Conservation (phyloP, 768 basidiomycete species). For the Termitomyces sp. region DNA sequence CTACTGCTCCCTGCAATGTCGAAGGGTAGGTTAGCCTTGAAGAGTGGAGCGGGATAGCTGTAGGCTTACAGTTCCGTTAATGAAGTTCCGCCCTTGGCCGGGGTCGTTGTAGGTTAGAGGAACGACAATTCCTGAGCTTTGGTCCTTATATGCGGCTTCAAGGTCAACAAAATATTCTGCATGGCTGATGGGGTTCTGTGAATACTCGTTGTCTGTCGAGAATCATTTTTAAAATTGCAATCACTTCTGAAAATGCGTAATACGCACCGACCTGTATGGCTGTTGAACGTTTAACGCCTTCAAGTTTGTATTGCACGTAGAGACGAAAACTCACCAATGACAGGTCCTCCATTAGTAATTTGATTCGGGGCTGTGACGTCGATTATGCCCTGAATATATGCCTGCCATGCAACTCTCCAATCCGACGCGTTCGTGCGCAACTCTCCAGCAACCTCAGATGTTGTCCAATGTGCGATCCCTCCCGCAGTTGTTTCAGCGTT, state of each 20-base stretch:
- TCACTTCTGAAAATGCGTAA: neutral
- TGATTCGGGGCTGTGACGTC: constrained; percentile 59
- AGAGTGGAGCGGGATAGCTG: neutral
- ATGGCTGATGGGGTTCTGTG: constrained; percentile 40
- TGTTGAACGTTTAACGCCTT: constrained; percentile 13
- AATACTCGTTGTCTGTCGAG: constrained; percentile 69
- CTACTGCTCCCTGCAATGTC: constrained; percentile 58
- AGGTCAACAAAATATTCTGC: constrained; percentile 64
- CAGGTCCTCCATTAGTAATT: constrained; percentile 68
- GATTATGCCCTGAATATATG: constrained; percentile 68
- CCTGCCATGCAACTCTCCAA: constrained; percentile 67
- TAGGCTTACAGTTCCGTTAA: constrained; percentile 60
- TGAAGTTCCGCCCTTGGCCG: constrained; percentile 52
- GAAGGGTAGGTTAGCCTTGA: neutral
- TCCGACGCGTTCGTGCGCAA: constrained; percentile 75
- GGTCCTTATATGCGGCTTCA: constrained; percentile 42
- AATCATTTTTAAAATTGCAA: neutral
- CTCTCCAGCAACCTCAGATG: constrained; percentile 58
- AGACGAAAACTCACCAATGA: constrained; percentile 50
- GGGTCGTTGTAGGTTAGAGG: constrained; percentile 78
- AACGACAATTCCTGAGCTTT: constrained; percentile 54
- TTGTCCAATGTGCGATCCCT: constrained; percentile 68
- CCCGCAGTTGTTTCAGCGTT: constrained; percentile 83
- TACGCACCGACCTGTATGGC: constrained; percentile 53
- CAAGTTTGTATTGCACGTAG: neutral